Base-by-base conservation (phyloP, 768 basidiomycete species). In the Trametes meyenii region DNA sequence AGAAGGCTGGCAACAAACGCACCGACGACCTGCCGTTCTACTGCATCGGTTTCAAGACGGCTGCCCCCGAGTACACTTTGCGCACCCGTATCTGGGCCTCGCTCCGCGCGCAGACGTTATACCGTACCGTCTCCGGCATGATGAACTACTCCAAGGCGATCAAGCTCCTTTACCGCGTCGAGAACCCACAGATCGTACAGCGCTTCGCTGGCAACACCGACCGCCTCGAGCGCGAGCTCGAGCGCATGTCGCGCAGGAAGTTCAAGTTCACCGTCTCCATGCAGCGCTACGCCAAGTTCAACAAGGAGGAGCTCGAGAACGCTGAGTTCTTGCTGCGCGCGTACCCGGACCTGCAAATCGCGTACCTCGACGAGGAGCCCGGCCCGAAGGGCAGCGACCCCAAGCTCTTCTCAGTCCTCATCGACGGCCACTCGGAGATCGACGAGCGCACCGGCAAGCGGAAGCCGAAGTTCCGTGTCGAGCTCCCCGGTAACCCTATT, bases 71-170 rank as follows among this genome's bases (percentile, higher is more conserved):
- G 73, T 98, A 97, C 75, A 99, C 97, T 35, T 86, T 99, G 48
- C 94, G 97, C 65, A 98, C 96, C 0, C 93, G 97, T 75, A 99
- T 99, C 67, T 98, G 97, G 97, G 96, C 97, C 2, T 98, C 96
- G 2, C 83, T 99, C 26, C 93, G 97, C 55, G 96, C 96, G 5
- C 97, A 99, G 77, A 99, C 97, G 0, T 85, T 99, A 35, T 99
- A 99, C 76, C 89, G 97, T 64, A 99, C 97, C 12, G 94, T 98
- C 19, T 98, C 97, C 5, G 97, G 97, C 63, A 98, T 99, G 94
- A 98, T 99, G 97, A 98, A 99, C 79, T 99, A 99, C 78, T 91
- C 94, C 70, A 99, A 99, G 78, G 97, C 97, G 24, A 96, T 99
- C 87, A 99, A 99, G 76, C 84, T 99, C 39, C 84, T 98, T 19